Evolutionary conservation across 177 flowering plant genomes (phyloP).

Genomic region (Vitis hybrid): DNA sequence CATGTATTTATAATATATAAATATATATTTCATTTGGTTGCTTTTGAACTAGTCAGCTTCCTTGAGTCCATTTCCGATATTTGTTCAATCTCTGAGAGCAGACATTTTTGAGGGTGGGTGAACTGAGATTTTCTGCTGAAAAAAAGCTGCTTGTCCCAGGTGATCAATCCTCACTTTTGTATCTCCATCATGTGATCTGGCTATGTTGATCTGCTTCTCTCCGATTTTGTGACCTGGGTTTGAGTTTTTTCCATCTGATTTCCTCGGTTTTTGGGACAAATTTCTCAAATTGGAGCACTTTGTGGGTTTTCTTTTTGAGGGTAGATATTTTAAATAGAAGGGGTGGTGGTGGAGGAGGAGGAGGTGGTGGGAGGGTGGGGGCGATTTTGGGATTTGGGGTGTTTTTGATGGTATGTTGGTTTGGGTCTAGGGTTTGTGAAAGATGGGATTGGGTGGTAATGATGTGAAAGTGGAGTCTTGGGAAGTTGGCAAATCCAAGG

Average conservation of each 20-base stretch:
- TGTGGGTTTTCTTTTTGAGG: background rate
- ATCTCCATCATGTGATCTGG: background rate
- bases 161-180: conserved; percentile 1
- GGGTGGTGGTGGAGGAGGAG: conserved; percentile 1
- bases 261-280: background rate
- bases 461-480: conserved; percentile 31
- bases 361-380: conserved; percentile 1
- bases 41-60: conserved; percentile 24
- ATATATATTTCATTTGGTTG: background rate
- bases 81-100: conserved; percentile 13
- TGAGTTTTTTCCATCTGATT: background rate
- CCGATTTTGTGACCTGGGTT: conserved; percentile 6
- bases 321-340: background rate
- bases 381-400: conserved; percentile 9
- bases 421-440: conserved; percentile 17
- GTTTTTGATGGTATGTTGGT: conserved; percentile 19
- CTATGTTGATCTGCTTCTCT: conserved; percentile 12
- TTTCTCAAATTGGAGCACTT: too few species aligned
- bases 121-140: background rate
- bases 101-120: conserved; percentile 13
- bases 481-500: conserved; percentile 31
- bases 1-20: too few species aligned
- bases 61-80: conserved; percentile 6
- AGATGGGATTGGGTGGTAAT: conserved; percentile 27
- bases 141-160: too few species aligned